Percentiles rank a stretch among this genome's conserved stretches.
phyloP scores from a whole-genome alignment of 306 rosid species.

The Vigna radiata region DNA sequence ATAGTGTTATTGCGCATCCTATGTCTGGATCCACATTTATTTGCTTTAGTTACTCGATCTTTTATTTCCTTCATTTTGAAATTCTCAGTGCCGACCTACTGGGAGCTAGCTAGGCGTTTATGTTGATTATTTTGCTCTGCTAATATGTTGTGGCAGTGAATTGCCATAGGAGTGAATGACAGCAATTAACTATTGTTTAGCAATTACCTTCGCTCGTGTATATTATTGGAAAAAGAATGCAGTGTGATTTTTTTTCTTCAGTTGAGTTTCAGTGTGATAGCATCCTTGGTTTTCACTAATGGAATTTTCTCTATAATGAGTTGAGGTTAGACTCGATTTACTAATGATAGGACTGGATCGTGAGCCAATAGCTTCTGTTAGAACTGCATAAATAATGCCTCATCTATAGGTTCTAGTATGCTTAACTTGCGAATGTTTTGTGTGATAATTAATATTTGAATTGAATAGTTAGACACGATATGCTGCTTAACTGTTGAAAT shows the following conservation, averaged over 20 bases:
- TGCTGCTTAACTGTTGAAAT: slow-evolving; percentile 10
- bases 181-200: slow-evolving; percentile 18
- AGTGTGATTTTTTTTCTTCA: neutral
- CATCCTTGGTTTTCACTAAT: neutral
- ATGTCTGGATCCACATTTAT: neutral
- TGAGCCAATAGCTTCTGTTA: slow-evolving; percentile 11
- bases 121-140: slow-evolving; percentile 25
- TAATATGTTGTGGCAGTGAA: neutral
- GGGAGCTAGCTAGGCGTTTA: slow-evolving; percentile 10
- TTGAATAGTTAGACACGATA: slow-evolving; percentile 19
- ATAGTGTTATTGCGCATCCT: slow-evolving; percentile 13
- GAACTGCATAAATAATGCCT: neutral
- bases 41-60: neutral
- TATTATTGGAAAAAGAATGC: neutral
- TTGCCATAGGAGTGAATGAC: slow-evolving; percentile 11
- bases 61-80: slow-evolving; percentile 51
- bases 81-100: slow-evolving; percentile 46
- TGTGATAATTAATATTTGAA: slow-evolving; percentile 29
- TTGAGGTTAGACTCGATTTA: neutral
- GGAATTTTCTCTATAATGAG: neutral
- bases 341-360: neutral
- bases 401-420: slow-evolving; percentile 16
- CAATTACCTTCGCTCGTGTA: neutral
- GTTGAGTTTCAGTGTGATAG: neutral
- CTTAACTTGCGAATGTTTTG: neutral